Base-by-base conservation (phyloP, 108 stramenopile genomes). In the Skeletonema tropicum region DNA sequence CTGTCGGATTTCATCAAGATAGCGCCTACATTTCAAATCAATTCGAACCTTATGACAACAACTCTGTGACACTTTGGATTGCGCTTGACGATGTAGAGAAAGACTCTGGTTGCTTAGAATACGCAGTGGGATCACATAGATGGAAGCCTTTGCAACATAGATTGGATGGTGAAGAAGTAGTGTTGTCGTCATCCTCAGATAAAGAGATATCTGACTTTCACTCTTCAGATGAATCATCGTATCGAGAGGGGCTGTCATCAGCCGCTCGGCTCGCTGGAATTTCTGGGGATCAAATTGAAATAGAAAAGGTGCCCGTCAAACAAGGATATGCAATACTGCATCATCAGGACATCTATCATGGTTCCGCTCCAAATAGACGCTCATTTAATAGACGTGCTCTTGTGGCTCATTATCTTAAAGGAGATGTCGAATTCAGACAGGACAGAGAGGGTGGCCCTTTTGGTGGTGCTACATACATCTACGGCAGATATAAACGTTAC, bases 1-100 rank as follows among this genome's bases (percentile, higher is more conserved):
- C 73, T 14, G 87, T 91, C 8, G 87, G 82, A 10, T 89, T 85
- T 57, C 90, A 91, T 71, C 88, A 85, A 49, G 90, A 91, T 68
- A 36, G 60, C 1, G 83, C 85, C 2, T 91, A 91, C 78, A 89
- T 91, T 55, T 73, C 78, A 31, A 57, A 60, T 15, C 82, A 89
- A 15, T 90, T 89, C 62, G 75, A 80, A 26, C 80, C 70, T 6
- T 36, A 65, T 13, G 71, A 75, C 1, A 70, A 84, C 68, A 86
- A 83, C 38, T 79, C 75, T 0, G 71, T 85, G 45, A 89, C 87
- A 11, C 42, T 89, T 14, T 91, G 90, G 90, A 88, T 91, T 11
- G 87, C 87, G 6, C 65, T 91, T 19, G 90, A 91, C 57, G 88
- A 88, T 45, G 83, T 83, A 29, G 76, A 86, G 14, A 61, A 74